Evolutionary conservation across 2,329 filamentous ascomycete genomes (phyloP), one percentile per base, ranked within the genome.

Genomic region (Aspergillus sp.): DNA sequence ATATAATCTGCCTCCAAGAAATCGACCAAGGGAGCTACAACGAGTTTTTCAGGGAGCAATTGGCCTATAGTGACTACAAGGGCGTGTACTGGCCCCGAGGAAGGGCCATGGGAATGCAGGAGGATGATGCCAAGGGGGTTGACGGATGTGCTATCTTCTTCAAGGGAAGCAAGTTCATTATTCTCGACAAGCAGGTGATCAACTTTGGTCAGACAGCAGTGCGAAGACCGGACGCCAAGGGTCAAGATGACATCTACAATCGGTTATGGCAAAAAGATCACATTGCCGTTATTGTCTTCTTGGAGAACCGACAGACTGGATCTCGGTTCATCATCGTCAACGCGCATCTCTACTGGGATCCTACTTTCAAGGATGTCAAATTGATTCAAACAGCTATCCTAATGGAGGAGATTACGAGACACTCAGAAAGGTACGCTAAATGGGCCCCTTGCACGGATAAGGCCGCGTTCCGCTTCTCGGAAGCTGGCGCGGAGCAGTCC

Each of bases 211-310:
- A 91, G 58, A 90, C 91, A 56, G 93, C 93, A 63, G 96, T 99
- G 75, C 95, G 96, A 71, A 84, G 95, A 63, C 91, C 93, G 3
- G 95, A 98, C 72, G 96, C 97, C 86, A 98, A 98, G 78, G 91
- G 93, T 56, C 91, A 96, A 68, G 91, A 96, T 71, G 95, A 99
- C 68, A 93, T 98, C 56, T 98, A 96, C 83, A 99, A 99, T 74
- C 89, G 95, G 26, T 89, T 99, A 59, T 98, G 97, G 95, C 93
- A 93, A 60, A 91, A 95, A 77, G 95, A 99, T 80, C 93, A 98
- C 72, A 96, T 99, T 74, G 95, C 90, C 15, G 89, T 96, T 48
- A 85, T 96, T 48, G 87, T 89, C 55, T 96, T 98, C 79, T 85
- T 99, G 61, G 95, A 99, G 75, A 97, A 96, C 68, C 86, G 93